Conservation (phyloP, 2,329 filamentous ascomycete genomes). For the Neofusicoccum cordaticola region DNA sequence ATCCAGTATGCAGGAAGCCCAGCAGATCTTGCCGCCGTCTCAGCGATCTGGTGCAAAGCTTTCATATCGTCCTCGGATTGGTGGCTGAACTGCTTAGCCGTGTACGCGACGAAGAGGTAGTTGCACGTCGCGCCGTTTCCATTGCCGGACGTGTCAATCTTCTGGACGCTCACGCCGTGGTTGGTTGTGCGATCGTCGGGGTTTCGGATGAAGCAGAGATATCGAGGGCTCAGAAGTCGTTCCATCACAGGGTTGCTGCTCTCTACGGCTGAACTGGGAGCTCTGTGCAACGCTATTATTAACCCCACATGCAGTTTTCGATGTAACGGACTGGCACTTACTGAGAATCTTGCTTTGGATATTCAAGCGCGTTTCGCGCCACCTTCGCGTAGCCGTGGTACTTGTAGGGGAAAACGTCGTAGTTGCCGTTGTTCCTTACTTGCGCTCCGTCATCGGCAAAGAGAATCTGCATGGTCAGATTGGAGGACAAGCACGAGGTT, state of each 20-base stretch:
- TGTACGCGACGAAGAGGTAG: slow-evolving; percentile 45
- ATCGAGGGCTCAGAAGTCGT: slow-evolving; percentile 27
- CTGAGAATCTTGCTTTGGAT: background rate
- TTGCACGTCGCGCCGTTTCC: background rate
- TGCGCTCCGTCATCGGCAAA: slow-evolving; percentile 18
- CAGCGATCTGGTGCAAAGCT: slow-evolving; percentile 36
- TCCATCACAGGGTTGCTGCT: slow-evolving; percentile 27
- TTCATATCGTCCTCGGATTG: slow-evolving; percentile 27
- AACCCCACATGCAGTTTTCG: no score
- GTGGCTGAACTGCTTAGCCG: slow-evolving; percentile 39
- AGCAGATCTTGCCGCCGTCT: slow-evolving; percentile 37
- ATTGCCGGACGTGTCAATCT: background rate
- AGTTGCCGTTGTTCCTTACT: slow-evolving; percentile 25
- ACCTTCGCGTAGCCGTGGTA: slow-evolving; percentile 33
- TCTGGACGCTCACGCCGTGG: background rate
- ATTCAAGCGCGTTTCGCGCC: slow-evolving; percentile 29
- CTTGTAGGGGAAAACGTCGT: slow-evolving; percentile 29
- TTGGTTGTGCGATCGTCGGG: background rate
- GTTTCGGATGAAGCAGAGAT: slow-evolving; percentile 29
- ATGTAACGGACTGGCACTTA: background rate
- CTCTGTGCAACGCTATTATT: no score
- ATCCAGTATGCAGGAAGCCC: slow-evolving; percentile 44
- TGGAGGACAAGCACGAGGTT: background rate
- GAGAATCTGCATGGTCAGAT: background rate
- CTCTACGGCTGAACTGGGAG: slow-evolving; percentile 2